These are phyloP conservation scores for Fusarium sambucinum DNA, from an alignment of 2,329 filamentous ascomycete species.

Conservation along the genomic window DNA sequence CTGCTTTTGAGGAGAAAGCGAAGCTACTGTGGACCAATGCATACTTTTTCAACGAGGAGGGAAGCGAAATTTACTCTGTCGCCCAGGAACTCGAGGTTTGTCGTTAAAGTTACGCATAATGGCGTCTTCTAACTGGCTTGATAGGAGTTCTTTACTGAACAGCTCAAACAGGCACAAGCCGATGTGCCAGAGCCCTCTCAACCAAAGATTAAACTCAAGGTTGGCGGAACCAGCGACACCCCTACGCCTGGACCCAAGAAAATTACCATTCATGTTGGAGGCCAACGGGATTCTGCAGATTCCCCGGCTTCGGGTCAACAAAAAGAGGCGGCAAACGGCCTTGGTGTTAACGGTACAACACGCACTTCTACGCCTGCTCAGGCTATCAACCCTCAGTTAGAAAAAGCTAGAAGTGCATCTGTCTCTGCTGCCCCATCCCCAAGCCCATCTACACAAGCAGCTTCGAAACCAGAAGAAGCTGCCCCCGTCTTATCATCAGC, in stretches of 20 bases:
- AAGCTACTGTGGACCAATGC: slow-evolving; percentile 90
- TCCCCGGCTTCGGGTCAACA: slow-evolving; percentile 59
- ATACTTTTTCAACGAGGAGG: slow-evolving; percentile 90
- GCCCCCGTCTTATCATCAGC: slow-evolving; percentile 45
- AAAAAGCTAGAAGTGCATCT: slow-evolving; percentile 58
- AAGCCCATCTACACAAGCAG: slow-evolving; percentile 57
- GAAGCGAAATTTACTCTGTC: slow-evolving; percentile 83
- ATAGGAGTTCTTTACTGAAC: slow-evolving; percentile 76
- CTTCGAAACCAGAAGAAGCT: slow-evolving; percentile 55
- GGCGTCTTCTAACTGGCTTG: slow-evolving; percentile 23
- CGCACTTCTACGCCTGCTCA: slow-evolving; percentile 40
- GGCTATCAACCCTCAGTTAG: slow-evolving; percentile 43
- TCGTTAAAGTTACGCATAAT: neutral
- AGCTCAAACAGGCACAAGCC: slow-evolving; percentile 78
- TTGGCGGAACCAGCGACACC: slow-evolving; percentile 62
- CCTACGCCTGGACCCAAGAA: slow-evolving; percentile 66
- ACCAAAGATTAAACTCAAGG: slow-evolving; percentile 84
- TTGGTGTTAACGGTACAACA: slow-evolving; percentile 39
- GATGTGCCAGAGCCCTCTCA: slow-evolving; percentile 78
- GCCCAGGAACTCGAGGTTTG: slow-evolving; percentile 82
- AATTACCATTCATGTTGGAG: slow-evolving; percentile 78
- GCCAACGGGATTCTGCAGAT: slow-evolving; percentile 65
- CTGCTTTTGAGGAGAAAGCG: slow-evolving; percentile 81
- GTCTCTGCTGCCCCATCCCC: slow-evolving; percentile 57
- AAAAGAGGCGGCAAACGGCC: slow-evolving; percentile 40